Evolutionary conservation across 441 rosid genomes (phyloP).

Genomic region (Mallotus japonicus): DNA sequence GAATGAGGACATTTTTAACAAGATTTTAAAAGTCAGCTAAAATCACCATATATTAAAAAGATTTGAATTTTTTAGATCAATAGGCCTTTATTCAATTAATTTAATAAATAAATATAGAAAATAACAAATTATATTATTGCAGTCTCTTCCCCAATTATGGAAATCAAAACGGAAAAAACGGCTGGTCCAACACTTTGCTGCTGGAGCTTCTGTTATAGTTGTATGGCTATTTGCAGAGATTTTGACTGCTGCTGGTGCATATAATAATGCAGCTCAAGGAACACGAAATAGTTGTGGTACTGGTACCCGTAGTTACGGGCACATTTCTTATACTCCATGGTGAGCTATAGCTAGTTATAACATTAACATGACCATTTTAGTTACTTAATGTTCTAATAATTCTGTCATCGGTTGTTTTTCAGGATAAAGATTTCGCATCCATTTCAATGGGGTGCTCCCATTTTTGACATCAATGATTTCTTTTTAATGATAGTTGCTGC

Average conservation of each 20-base stretch:
- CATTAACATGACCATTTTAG: not conserved
- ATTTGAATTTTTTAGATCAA: too few species aligned
- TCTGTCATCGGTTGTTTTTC: not conserved
- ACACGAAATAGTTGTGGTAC: constrained; percentile 67
- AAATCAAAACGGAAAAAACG: constrained; percentile 31
- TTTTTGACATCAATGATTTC: constrained; percentile 50
- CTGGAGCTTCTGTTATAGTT: constrained; percentile 42
- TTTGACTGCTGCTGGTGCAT: constrained; percentile 71
- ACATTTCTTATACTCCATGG: constrained; percentile 66
- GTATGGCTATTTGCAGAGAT: constrained; percentile 71
- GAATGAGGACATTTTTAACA: too few species aligned
- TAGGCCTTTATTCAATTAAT: too few species aligned
- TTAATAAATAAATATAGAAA: too few species aligned
- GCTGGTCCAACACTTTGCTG: constrained; percentile 43
- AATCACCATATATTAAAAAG: too few species aligned
- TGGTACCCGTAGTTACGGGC: constrained; percentile 54
- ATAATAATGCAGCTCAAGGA: constrained; percentile 40
- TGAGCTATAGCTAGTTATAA: constrained; percentile 22
- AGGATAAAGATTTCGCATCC: constrained; percentile 81
- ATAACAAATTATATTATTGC: constrained; percentile 17
- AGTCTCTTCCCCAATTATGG: constrained; percentile 57
- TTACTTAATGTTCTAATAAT: not conserved
- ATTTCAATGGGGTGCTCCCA: constrained; percentile 70
- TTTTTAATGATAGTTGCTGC: constrained; percentile 67
- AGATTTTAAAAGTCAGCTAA: too few species aligned